Evolutionary conservation across 2,329 filamentous ascomycete genomes (phyloP).

Genomic region (Dryadomyces quercus-mongolicae): DNA sequence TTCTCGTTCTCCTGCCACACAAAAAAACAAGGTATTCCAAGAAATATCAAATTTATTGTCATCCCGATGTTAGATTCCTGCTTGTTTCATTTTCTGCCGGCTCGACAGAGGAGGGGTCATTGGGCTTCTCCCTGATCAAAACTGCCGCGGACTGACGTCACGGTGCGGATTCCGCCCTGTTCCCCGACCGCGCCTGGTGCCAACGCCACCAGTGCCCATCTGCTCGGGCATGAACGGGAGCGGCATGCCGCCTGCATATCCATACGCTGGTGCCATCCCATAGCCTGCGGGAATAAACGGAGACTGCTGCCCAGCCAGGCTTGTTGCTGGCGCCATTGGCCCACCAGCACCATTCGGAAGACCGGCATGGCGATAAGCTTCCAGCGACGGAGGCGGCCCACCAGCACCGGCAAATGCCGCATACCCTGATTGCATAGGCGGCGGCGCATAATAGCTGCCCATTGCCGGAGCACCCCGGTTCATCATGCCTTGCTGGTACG

Average conservation of each 20-base stretch:
- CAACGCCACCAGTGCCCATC: conserved; percentile 40
- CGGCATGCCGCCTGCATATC: conserved; percentile 31
- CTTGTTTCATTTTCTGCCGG: not conserved
- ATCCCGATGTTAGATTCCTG: not conserved
- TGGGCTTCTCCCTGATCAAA: not conserved
- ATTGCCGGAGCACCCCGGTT: conserved; percentile 39
- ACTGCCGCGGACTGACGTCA: conserved; percentile 11
- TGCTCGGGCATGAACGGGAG: conserved; percentile 42
- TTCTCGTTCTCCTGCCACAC: not conserved
- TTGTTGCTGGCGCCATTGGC: conserved; percentile 25
- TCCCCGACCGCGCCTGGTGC: conserved; percentile 40
- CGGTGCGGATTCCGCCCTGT: conserved; percentile 28
- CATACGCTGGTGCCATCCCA: conserved; percentile 28
- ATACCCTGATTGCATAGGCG: conserved; percentile 39
- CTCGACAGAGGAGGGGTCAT: no score
- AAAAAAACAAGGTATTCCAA: not conserved
- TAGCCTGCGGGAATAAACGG: conserved; percentile 39
- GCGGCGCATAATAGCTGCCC: conserved; percentile 43
- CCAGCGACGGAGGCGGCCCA: conserved; percentile 28
- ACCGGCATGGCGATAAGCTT: conserved; percentile 43
- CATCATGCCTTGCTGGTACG: conserved; percentile 48
- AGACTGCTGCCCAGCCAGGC: conserved; percentile 14
- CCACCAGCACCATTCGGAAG: conserved; percentile 37
- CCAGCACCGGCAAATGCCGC: conserved; percentile 34
- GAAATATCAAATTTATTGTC: conserved; percentile 1